Conservation (phyloP, 2,329 filamentous ascomycete species). For the Colletotrichum aenigma region DNA sequence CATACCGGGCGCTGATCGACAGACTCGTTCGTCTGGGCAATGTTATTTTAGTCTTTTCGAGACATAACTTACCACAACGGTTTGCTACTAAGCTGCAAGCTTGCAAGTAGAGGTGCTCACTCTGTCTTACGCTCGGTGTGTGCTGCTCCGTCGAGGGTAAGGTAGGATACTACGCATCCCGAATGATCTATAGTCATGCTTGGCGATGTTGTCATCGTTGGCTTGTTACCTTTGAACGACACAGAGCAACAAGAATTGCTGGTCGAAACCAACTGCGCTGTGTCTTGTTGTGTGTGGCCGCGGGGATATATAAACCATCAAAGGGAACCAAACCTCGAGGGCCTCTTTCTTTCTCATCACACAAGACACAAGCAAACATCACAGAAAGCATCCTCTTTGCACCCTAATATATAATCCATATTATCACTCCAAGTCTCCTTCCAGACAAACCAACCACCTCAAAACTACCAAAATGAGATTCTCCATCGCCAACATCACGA, state of each 20-base stretch:
- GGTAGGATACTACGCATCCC: neutral
- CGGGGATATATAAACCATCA: neutral
- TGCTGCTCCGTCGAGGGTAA: neutral
- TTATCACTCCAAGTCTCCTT: neutral
- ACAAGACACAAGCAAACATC: neutral
- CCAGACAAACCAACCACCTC: neutral
- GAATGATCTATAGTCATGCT: neutral
- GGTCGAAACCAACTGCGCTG: neutral
- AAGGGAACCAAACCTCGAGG: neutral
- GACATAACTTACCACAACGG: neutral
- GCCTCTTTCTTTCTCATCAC: neutral
- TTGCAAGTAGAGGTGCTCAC: neutral
- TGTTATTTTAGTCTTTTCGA: neutral
- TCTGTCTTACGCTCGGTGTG: neutral
- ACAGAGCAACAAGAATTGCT: neutral
- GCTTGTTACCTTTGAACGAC: neutral
- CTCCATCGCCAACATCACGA: constrained; percentile 21
- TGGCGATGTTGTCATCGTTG: constrained; percentile 5
- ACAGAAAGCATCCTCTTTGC: neutral
- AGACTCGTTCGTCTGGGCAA: neutral
- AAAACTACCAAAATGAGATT: constrained; percentile 14
- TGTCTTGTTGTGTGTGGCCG: neutral
- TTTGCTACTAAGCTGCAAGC: neutral
- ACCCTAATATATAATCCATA: neutral
- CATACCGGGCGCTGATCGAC: neutral